Evolutionary conservation across 495 filamentous ascomycete species (phyloP), one percentile per base, ranked within the genome.

Genomic region (Friedmanniomyces endolithicus): DNA sequence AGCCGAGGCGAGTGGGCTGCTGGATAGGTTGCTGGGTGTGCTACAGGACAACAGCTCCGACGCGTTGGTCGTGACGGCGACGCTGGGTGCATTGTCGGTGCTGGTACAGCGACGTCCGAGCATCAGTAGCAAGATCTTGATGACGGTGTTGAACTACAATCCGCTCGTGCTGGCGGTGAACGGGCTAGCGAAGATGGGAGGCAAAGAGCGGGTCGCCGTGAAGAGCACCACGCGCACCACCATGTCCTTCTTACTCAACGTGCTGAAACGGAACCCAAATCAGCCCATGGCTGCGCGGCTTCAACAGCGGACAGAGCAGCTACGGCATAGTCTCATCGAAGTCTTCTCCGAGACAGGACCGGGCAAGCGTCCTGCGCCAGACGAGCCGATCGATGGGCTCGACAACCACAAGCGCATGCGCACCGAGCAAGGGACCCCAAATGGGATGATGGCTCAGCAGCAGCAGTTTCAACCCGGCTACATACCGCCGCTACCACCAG

Each of bases 221-320:
- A 87, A 85, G 69, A 95, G 89, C 1, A 92, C 97, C 81, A 92
- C 92, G 67, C 85, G 92, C 58, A 99, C 92, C 16, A 85, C 86
- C 0, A 78, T 88, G 52, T 78, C 85, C 53, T 68, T 99, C 37
- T 74, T 97, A 16, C 75, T 85, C 35, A 88, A 95, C 66, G 71
- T 95, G 33, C 70, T 81, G 53, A 87, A 85, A 70, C 79, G 87
- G 60, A 87, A 88, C 55, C 81, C 80, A 3, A 80, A 78, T 33
- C 80, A 83, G 50, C 79, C 84, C 8, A 68, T 87, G 27, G 73
- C 75, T 11, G 74, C 73, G 0, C 82, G 83, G 24, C 89, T 99
- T 62, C 83, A 90, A 45, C 83, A 88, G 63, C 80, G 95, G 63
- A 71, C 92, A 9, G 87, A 92, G 35, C 76, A 86, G 52, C 72